Conservation (phyloP, 2,329 filamentous ascomycete genomes). For the Aspergillus glaucus region DNA sequence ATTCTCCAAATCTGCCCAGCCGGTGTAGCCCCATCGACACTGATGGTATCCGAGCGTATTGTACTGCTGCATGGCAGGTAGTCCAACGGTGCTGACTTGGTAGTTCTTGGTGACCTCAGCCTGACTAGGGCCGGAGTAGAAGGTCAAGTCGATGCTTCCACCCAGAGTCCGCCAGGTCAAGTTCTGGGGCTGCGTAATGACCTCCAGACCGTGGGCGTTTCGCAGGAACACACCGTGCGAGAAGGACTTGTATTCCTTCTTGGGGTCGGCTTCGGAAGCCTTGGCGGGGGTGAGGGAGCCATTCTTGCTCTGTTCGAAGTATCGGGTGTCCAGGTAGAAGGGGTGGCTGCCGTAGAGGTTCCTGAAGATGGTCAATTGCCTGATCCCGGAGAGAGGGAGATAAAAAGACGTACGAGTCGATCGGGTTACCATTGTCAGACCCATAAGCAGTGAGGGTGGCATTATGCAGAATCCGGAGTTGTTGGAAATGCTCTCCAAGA, state of each 20-base stretch:
- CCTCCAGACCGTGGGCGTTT: conserved; percentile 70
- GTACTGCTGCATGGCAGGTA: conserved; percentile 75
- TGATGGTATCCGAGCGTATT: conserved; percentile 78
- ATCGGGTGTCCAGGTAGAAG: conserved; percentile 73
- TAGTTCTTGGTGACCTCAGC: conserved; percentile 65
- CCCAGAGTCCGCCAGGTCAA: conserved; percentile 70
- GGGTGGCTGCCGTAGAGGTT: conserved; percentile 75
- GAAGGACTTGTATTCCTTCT: conserved; percentile 55
- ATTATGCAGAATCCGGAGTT: conserved; percentile 65
- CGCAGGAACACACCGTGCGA: conserved; percentile 73
- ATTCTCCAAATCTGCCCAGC: conserved; percentile 61
- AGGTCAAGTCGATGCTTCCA: conserved; percentile 72
- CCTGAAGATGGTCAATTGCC: conserved; percentile 8
- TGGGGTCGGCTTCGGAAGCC: conserved; percentile 46
- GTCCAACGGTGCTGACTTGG: conserved; percentile 58
- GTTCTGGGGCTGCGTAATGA: conserved; percentile 57
- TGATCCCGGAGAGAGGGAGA: neutral
- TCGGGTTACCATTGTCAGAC: conserved; percentile 57
- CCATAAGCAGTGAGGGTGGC: conserved; percentile 63
- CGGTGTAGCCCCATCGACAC: conserved; percentile 74
- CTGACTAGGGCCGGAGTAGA: conserved; percentile 67
- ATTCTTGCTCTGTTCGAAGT: conserved; percentile 54
- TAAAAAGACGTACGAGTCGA: conserved; percentile 33
- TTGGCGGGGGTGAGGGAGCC: conserved; percentile 50
- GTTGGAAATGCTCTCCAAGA: conserved; percentile 66